These are phyloP conservation scores for Exophiala xenobiotica DNA, from an alignment of 2,329 filamentous ascomycete genomes.

Conservation along the genomic window DNA sequence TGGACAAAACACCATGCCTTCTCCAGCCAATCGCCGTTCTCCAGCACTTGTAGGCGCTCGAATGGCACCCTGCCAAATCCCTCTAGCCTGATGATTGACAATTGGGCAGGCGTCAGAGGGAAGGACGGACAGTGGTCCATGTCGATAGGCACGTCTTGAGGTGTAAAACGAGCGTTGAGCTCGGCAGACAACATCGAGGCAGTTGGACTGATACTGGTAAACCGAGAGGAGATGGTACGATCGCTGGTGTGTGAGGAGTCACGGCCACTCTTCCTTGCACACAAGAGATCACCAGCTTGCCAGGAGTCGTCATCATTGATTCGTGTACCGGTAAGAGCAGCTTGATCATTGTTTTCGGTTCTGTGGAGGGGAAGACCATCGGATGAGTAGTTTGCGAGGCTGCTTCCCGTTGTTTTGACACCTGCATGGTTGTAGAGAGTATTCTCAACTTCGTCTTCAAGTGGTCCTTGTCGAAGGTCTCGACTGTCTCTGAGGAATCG, in stretches of 20 bases:
- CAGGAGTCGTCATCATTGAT: not conserved
- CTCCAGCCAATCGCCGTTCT: conserved; percentile 16
- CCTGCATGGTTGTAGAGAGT: not conserved
- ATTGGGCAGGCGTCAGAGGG: conserved; percentile 7
- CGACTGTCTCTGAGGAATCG: conserved; percentile 16
- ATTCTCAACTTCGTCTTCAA: not conserved
- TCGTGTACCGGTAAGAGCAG: not conserved
- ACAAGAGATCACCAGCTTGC: not conserved
- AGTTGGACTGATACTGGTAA: conserved; percentile 3
- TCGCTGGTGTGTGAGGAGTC: too few species aligned
- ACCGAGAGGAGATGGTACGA: not conserved
- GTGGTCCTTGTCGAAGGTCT: not conserved
- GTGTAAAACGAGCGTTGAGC: not conserved
- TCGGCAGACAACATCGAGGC: conserved; percentile 7
- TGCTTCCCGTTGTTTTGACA: conserved; percentile 11
- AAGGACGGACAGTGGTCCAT: conserved; percentile 10
- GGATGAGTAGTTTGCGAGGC: conserved; percentile 18
- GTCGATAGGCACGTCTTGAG: not conserved
- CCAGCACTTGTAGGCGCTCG: conserved; percentile 10
- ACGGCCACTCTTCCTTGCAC: not conserved
- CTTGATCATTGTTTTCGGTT: not conserved
- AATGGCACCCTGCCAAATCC: conserved; percentile 4
- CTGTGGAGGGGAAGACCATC: not conserved
- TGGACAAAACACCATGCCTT: conserved; percentile 22
- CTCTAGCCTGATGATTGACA: not conserved